Conservation (phyloP, 371 early-diverging fungal genomes). For the Rhizopus arrhizus region DNA sequence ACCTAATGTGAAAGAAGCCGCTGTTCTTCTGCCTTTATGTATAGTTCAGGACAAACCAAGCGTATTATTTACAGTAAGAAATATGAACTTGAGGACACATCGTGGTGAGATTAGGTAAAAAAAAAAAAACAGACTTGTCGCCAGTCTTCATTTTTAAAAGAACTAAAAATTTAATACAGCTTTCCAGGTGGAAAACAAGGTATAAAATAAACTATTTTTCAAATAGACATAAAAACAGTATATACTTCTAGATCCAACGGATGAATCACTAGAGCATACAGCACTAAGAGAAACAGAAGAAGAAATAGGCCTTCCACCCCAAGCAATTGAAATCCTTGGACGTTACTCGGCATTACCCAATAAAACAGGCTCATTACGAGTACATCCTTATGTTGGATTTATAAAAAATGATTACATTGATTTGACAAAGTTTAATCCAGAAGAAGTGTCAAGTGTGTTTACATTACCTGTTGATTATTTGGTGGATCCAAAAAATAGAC, state of each 20-base stretch:
- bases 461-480: constrained; percentile 69
- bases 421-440: constrained; percentile 48
- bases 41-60: constrained; percentile 62
- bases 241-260: constrained; percentile 50
- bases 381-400: constrained; percentile 77
- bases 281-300: constrained; percentile 86
- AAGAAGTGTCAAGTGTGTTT: constrained; percentile 77
- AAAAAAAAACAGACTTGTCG: too few species aligned
- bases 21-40: constrained; percentile 69
- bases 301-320: constrained; percentile 70
- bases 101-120: constrained; percentile 76
- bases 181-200: constrained; percentile 82
- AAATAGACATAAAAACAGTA: neutral
- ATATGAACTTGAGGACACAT: constrained; percentile 69
- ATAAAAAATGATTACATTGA: constrained; percentile 47
- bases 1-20: constrained; percentile 42
- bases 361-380: constrained; percentile 61
- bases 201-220: constrained; percentile 14
- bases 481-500: constrained; percentile 49
- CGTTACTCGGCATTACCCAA: constrained; percentile 68
- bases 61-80: constrained; percentile 83
- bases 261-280: constrained; percentile 59
- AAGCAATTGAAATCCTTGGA: constrained; percentile 68
- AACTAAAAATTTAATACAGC: constrained; percentile 25
- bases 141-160: too few species aligned